Conservation (phyloP, 2,329 filamentous ascomycete species). For the Xylariaceae sp. region DNA sequence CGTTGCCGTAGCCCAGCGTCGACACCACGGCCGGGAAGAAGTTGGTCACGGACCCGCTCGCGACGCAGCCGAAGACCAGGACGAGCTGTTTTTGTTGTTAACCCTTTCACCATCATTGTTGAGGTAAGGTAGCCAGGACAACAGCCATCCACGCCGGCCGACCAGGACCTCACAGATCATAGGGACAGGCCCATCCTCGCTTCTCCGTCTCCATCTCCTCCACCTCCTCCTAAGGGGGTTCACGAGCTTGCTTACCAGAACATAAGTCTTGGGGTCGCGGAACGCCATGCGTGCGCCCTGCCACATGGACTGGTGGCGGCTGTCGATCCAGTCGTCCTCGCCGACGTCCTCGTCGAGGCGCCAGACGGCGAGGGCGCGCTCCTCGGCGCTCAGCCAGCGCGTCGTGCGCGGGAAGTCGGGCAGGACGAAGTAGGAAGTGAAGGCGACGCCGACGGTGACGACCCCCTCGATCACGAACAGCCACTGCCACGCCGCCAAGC, state of each 20-base stretch:
- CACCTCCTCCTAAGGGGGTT: no score
- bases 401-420: constrained; percentile 61
- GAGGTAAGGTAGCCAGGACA: not conserved
- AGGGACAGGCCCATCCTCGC: no score
- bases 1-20: constrained; percentile 55
- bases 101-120: not conserved
- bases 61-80: constrained; percentile 49
- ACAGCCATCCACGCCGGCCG: no score
- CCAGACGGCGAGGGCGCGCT: constrained; percentile 51
- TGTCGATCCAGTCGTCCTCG: constrained; percentile 53
- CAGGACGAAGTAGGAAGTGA: constrained; percentile 50
- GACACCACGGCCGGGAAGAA: constrained; percentile 66
- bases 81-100: constrained; percentile 32
- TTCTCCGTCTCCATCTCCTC: no score
- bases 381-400: constrained; percentile 47
- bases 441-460: constrained; percentile 55
- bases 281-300: constrained; percentile 49
- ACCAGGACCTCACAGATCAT: no score
- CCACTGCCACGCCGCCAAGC: constrained; percentile 55
- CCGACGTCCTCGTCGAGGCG: constrained; percentile 57
- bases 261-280: constrained; percentile 51
- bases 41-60: constrained; percentile 53
- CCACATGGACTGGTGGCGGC: constrained; percentile 46
- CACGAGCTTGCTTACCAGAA: constrained; percentile 45
- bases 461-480: constrained; percentile 65